A percentile compares a stretch with the other conserved stretches of the same genome.
Evolutionary conservation across 805 yeast genomes (phyloP).

Genomic region (Scheffersomyces stipitis): DNA sequence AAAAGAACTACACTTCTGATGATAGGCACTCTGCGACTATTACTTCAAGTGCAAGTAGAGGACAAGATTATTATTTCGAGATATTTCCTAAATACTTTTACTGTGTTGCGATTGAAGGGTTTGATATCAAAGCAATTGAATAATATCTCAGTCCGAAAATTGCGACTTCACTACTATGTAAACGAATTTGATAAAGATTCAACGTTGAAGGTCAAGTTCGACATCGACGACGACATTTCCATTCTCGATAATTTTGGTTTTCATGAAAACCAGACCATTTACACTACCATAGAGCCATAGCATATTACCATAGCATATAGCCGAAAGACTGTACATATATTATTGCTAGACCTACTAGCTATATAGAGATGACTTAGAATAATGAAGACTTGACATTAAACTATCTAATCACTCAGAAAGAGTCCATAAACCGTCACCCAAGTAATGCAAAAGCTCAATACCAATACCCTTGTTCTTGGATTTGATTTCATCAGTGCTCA

Average conservation of each 20-base stretch:
- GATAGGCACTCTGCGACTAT: conserved; percentile 2
- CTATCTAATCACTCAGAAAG: conserved; percentile 56
- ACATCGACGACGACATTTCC: conserved; percentile 29
- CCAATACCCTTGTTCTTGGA: conserved; percentile 84
- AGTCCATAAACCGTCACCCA: conserved; percentile 89
- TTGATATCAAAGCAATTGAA: conserved; percentile 16
- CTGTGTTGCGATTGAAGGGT: conserved; percentile 38
- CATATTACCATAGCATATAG: too few species aligned
- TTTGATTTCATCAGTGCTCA: conserved; percentile 90
- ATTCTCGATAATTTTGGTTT: conserved; percentile 24
- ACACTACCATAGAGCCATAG: conserved; percentile 12
- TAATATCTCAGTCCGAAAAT: conserved; percentile 18
- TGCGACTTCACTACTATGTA: conserved; percentile 25
- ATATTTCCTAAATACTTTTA: conserved; percentile 20
- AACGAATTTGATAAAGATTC: conserved; percentile 16
- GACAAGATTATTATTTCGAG: conserved; percentile 11
- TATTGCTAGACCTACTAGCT: too few species aligned
- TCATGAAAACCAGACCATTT: conserved; percentile 19
- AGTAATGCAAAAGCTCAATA: conserved; percentile 74
- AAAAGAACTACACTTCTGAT: conserved; percentile 1
- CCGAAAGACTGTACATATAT: too few species aligned
- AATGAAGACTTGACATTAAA: too few species aligned
- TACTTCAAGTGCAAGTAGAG: conserved; percentile 6
- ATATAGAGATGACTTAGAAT: too few species aligned
- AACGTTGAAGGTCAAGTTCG: conserved; percentile 12